Evolutionary conservation across 805 yeast genomes (phyloP), one percentile per base, ranked within the genome.

Genomic region (Maudiozyma pseudohumilis): DNA sequence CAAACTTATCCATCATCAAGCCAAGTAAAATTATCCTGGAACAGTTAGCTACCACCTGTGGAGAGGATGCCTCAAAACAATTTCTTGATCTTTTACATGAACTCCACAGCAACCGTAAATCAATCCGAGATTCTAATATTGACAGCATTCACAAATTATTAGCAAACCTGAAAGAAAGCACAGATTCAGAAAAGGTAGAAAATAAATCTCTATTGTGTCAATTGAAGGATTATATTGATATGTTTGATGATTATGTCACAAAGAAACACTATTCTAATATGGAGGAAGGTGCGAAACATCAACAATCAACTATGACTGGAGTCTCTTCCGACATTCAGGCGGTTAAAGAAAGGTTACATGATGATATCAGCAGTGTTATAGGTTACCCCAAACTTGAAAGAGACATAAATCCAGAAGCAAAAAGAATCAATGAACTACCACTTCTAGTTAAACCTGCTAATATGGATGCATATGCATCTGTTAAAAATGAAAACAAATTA

Each of bases 271-370:
- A 40, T 19, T 33, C 39, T 11, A 47, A 45, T 21, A 20, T 42
- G 2, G 32, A 28, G 4, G 53, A 52, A 36, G 36, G 46, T 3
- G 28, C 44, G 5, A 35, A 38, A 10, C 38, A 47, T 2, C 56
- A 52, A 29, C 32, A 31, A 11, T 41, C 40, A 16, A 27, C 40
- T 11, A 25, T 50, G 4, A 12, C n/a, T 4, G 36, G 32, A 12
- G 43, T 40, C 21, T 36, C 17, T 13, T n/a, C 25, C 4, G 20
- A 29, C 2, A 18, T 46, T 7, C 22, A 32, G 3, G 20, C 36
- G 5, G 32, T 46, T 8, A 26, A 36, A 3, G 12, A 19, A 1
- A 18, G 17, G 7, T 29, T 35, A 12, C 23, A 32, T 18, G 20
- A 22, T 7, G 24, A 25, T 13, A 16, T n/a, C n/a, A n/a, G n/a